Percentiles rank a stretch among this genome's conserved stretches.
Evolutionary conservation across 345 rosid species (phyloP).

Genomic region (Jatropha curcas): DNA sequence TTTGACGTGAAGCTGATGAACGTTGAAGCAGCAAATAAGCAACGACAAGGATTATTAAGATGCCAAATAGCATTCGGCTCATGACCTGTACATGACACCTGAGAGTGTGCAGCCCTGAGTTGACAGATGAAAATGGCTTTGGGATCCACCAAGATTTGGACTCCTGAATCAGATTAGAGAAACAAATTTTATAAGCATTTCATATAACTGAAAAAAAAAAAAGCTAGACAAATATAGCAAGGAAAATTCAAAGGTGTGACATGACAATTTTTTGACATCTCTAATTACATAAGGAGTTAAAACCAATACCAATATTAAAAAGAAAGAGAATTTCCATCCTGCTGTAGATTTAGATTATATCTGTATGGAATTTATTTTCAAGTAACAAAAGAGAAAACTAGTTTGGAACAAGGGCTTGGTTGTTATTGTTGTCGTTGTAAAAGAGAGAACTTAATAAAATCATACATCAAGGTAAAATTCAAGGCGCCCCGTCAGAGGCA

Average conservation of each 20-base stretch:
- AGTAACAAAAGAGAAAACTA: too few relatives aligned
- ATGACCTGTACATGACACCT: conserved; percentile 62
- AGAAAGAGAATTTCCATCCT: too few relatives aligned
- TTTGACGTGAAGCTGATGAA: conserved; percentile 51
- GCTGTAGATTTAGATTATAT: too few relatives aligned
- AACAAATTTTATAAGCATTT: neutral
- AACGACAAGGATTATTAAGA: conserved; percentile 55
- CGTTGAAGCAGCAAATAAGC: conserved; percentile 67
- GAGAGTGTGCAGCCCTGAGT: conserved; percentile 43
- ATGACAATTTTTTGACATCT: neutral
- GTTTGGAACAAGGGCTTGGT: too few relatives aligned
- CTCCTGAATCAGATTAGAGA: conserved; percentile 38
- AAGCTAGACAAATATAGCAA: neutral
- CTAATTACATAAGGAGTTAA: neutral
- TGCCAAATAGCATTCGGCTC: conserved; percentile 63
- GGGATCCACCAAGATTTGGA: conserved; percentile 77
- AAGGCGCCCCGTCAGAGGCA: neutral
- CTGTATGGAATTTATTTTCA: neutral
- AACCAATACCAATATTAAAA: too few relatives aligned
- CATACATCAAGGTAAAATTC: neutral
- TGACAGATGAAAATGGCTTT: conserved; percentile 49
- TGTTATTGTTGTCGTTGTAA: too few relatives aligned
- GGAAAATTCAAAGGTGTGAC: neutral
- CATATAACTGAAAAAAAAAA: neutral
- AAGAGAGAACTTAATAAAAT: neutral